Conservation (phyloP, 176 grass and related monocot genomes). For the Hyparrhenia diplandra region DNA sequence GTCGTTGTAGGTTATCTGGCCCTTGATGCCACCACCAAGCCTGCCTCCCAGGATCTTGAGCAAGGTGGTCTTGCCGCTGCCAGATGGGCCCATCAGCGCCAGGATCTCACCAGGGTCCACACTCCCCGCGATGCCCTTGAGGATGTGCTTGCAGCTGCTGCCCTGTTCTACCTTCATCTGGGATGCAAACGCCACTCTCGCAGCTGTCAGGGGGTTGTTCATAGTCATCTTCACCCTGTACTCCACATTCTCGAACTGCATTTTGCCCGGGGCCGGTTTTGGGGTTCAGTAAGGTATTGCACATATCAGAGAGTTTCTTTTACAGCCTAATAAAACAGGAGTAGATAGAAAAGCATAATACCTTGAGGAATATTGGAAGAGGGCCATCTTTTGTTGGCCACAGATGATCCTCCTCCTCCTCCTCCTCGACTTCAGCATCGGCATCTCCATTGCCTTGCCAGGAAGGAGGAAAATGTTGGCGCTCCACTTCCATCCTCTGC, state of each 20-base stretch:
- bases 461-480: conserved; percentile 8
- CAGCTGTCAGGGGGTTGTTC: conserved; percentile 60
- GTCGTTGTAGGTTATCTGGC: conserved; percentile 81
- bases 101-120: conserved; percentile 83
- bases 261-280: background rate
- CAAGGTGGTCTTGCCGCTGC: conserved; percentile 93
- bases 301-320: background rate
- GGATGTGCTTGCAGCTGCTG: conserved; percentile 65
- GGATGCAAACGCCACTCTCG: conserved; percentile 37
- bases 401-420: conserved; percentile 33
- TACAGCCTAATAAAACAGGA: background rate
- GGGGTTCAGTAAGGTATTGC: background rate
- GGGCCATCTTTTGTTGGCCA: conserved; percentile 56
- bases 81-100: conserved; percentile 87
- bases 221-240: conserved; percentile 57
- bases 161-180: conserved; percentile 49
- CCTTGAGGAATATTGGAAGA: conserved; percentile 94
- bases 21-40: conserved; percentile 58
- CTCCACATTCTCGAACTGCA: conserved; percentile 93
- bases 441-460: conserved; percentile 17
- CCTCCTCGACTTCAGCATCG: conserved; percentile 36
- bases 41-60: conserved; percentile 83
- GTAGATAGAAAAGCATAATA: background rate
- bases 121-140: conserved; percentile 78
- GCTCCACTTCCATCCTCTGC: conserved; percentile 32